Evolutionary conservation across 164 flowering plant species (phyloP).

Genomic region (Euptelea pleiosperma): DNA sequence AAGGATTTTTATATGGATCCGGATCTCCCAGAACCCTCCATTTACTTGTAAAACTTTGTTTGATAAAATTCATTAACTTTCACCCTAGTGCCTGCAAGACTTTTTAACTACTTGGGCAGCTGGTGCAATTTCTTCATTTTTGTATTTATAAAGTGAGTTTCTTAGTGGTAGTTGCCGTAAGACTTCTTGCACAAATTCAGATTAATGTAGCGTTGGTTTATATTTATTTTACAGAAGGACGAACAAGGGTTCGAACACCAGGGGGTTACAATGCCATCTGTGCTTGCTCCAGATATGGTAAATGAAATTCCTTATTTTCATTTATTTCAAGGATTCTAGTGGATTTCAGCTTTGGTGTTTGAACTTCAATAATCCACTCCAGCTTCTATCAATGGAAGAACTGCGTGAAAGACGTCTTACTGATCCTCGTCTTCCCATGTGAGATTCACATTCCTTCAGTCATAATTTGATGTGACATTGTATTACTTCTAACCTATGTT

Average conservation of each 20-base stretch:
- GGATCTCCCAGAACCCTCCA: too few species aligned
- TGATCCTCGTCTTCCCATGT: conserved; percentile 93
- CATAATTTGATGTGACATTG: neutral
- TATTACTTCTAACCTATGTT: neutral
- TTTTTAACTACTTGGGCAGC: neutral
- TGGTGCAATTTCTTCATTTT: neutral
- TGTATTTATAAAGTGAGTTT: neutral
- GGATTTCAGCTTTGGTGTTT: neutral
- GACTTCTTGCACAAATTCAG: neutral
- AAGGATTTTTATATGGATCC: too few species aligned
- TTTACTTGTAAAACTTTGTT: too few species aligned
- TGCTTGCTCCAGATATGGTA: conserved; percentile 81
- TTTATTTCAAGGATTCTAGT: neutral
- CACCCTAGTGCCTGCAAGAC: neutral
- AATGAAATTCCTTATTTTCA: conserved; percentile 1
- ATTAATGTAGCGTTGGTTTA: conserved; percentile 1
- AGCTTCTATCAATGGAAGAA: conserved; percentile 87
- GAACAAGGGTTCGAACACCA: conserved; percentile 84
- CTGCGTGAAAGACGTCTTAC: conserved; percentile 67
- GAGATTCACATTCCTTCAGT: too few species aligned
- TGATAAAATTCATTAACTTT: too few species aligned
- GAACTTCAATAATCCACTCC: conserved; percentile 21
- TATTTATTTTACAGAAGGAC: conserved; percentile 55
- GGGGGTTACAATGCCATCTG: conserved; percentile 66
- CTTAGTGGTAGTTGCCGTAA: neutral